Base-by-base conservation (phyloP, 2,329 filamentous ascomycete species). In the Stagonosporopsis tanaceti region DNA sequence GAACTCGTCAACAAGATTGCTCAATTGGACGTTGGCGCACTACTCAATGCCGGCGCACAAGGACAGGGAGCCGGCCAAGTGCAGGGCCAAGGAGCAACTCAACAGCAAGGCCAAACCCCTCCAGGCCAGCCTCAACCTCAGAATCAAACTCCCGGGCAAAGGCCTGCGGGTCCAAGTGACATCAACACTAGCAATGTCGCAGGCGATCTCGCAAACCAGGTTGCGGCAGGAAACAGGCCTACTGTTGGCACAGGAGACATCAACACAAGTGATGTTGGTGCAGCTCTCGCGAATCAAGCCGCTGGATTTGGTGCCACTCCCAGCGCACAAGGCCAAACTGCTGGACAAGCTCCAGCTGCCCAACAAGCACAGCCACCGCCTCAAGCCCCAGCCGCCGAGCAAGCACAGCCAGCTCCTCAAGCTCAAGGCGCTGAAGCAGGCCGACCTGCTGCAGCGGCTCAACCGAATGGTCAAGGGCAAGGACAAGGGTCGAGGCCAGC, bases 1-100 rank as follows among this genome's bases (percentile, higher is more conserved):
- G 58, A 59, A 24, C 48, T 65, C 25, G 59, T 55, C 28, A 55
- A 59, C 38, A 67, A 52, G 32, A 53, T 57, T 24, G 61, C 61
- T 38, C 64, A 65, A 50, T 41, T 70, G 4, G 65, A 70, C 34
- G 51, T 60, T 22, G 58, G 50, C 28, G 56, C 69, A 15, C 62
- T 72, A 20, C 51, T 70, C 38, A 59, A 64, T 32, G 55, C 59
- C 28, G 47, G 63, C 42, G 55, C 57, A 22, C 60, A 61, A 47
- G 53, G 52, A 30, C 64, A 63, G 44, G 53, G 40, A 47, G 42
- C 32, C n/a, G 40, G 53, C 17, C 59, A 62, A 28, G 48, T 22
- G 6, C 53, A 57, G 32, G 20, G 38, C 34, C 40, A 52, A 44
- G 42, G 41, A 34, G 42, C 40, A 35, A n/a, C 27, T 11, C 53